phyloP scores from a whole-genome alignment of 139 green algal genomes.

The Picochlorum sp. region DNA sequence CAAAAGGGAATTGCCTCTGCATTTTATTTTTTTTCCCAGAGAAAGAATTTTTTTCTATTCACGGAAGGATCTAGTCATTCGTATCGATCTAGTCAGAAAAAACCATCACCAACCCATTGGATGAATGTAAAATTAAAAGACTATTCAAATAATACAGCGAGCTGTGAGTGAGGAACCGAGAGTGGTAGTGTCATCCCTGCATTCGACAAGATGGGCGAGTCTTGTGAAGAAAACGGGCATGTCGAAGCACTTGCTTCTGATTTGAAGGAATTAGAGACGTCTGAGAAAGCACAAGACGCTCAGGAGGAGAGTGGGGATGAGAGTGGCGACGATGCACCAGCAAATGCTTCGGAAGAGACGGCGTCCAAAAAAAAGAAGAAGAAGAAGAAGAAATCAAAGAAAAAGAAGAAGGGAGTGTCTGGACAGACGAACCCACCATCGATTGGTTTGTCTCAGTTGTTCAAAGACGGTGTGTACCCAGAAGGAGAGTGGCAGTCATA shows the following conservation, averaged over 20 bases:
- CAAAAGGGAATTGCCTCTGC: too few species aligned
- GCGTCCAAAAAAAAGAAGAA: slow-evolving; percentile 50
- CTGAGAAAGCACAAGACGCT: slow-evolving; percentile 2
- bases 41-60: too few species aligned
- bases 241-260: background rate
- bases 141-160: slow-evolving; percentile 13
- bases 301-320: slow-evolving; percentile 23
- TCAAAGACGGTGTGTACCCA: slow-evolving; percentile 67
- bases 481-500: slow-evolving; percentile 79
- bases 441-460: slow-evolving; percentile 81
- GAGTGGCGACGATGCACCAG: slow-evolving; percentile 17
- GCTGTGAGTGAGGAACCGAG: slow-evolving; percentile 8
- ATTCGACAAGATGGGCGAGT: slow-evolving; percentile 29
- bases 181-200: slow-evolving; percentile 10
- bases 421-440: slow-evolving; percentile 70
- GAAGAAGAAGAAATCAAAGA: slow-evolving; percentile 41
- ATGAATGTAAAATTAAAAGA: background rate
- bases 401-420: slow-evolving; percentile 25
- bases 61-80: too few species aligned
- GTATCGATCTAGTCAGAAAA: too few species aligned
- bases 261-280: slow-evolving; percentile 1
- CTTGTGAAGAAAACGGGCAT: slow-evolving; percentile 46
- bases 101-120: too few species aligned
- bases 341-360: slow-evolving; percentile 19
- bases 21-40: too few species aligned